These are phyloP conservation scores for Pythium oligandrum DNA, from an alignment of 352 stramenopile genomes.

Conservation along the genomic window DNA sequence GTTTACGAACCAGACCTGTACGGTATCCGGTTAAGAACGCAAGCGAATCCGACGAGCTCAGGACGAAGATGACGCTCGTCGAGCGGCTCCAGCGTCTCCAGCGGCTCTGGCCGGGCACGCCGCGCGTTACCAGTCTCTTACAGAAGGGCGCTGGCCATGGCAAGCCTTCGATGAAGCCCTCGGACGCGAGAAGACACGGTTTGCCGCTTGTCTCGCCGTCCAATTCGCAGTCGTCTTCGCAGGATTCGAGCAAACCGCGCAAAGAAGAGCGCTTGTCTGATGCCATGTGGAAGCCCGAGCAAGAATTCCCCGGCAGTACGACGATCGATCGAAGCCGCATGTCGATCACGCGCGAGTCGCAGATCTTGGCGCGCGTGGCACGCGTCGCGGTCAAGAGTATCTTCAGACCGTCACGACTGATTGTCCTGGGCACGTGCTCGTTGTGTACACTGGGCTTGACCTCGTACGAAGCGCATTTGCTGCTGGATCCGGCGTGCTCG, in stretches of 20 bases:
- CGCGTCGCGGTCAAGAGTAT: constrained; percentile 35
- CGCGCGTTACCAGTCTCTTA: too few species aligned
- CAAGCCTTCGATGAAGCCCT: too few species aligned
- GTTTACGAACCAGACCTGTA: too few species aligned
- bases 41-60: too few species aligned
- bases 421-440: constrained; percentile 42
- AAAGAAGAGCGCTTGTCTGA: constrained; percentile 32
- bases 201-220: too few species aligned
- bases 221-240: too few species aligned
- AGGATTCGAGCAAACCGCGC: background rate
- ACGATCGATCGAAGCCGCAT: constrained; percentile 33
- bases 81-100: too few species aligned
- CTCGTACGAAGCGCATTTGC: constrained; percentile 39
- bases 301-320: constrained; percentile 47
- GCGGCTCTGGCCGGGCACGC: too few species aligned
- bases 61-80: too few species aligned
- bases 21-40: too few species aligned
- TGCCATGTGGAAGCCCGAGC: constrained; percentile 49
- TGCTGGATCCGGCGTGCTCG: constrained; percentile 27
- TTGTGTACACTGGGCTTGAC: constrained; percentile 39
- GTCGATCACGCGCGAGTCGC: constrained; percentile 29
- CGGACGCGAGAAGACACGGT: too few species aligned
- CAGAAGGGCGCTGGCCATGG: too few species aligned
- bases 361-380: constrained; percentile 44
- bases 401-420: constrained; percentile 39